Percentiles rank a stretch among this genome's conserved stretches.
These are phyloP conservation scores for Nicotiana undulata DNA, from an alignment of 257 asterid genomes.

Conservation along the genomic window DNA sequence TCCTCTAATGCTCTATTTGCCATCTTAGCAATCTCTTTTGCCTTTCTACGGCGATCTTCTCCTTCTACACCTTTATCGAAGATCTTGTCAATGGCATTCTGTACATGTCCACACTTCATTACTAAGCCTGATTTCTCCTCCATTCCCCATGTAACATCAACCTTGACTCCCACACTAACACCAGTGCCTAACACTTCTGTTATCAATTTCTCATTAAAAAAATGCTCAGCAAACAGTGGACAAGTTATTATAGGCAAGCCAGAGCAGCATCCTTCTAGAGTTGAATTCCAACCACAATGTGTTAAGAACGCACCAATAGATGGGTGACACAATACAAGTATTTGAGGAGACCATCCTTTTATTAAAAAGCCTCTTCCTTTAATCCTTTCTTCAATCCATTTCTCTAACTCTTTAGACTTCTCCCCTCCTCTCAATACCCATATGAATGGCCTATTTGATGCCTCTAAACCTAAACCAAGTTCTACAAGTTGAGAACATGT, in stretches of 20 bases:
- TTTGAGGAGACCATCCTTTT: slow-evolving; percentile 88
- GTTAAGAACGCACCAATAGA: slow-evolving; percentile 58
- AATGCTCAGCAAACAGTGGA: slow-evolving; percentile 82
- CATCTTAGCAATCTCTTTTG: slow-evolving; percentile 22
- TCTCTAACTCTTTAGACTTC: slow-evolving; percentile 36
- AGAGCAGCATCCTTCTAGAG: slow-evolving; percentile 59
- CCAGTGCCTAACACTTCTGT: slow-evolving; percentile 46
- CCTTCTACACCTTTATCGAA: slow-evolving; percentile 42
- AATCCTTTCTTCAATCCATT: slow-evolving; percentile 49
- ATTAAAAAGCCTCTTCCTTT: slow-evolving; percentile 52
- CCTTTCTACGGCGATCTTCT: slow-evolving; percentile 31
- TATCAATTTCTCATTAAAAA: slow-evolving; percentile 56
- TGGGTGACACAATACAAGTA: slow-evolving; percentile 53
- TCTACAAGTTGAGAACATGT: slow-evolving; percentile 22
- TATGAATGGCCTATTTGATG: slow-evolving; percentile 32
- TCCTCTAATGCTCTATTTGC: slow-evolving; percentile 35
- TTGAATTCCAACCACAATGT: slow-evolving; percentile 91
- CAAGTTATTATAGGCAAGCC: slow-evolving; percentile 74
- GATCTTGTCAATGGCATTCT: slow-evolving; percentile 28
- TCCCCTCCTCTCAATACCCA: slow-evolving; percentile 38
- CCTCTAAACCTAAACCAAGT: slow-evolving; percentile 36
- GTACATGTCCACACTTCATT: slow-evolving; percentile 36
- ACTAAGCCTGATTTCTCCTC: slow-evolving; percentile 57
- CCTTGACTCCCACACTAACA: slow-evolving; percentile 55
- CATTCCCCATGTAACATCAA: slow-evolving; percentile 73